Evolutionary conservation across 257 asterid species (phyloP).

Genomic region (Solanum peruvianum): DNA sequence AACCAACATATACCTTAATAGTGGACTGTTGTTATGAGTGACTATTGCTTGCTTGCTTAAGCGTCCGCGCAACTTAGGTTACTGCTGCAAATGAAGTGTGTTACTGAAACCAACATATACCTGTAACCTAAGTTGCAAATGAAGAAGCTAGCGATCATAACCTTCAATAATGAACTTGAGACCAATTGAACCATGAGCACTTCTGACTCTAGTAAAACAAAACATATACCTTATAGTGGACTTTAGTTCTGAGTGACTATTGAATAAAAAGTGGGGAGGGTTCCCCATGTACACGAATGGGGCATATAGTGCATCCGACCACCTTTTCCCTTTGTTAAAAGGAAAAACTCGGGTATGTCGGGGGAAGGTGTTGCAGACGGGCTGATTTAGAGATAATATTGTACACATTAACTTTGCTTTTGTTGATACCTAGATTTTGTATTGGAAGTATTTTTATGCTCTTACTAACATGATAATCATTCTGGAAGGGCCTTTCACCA

Average conservation of each 20-base stretch:
- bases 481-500: constrained; percentile 81
- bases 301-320: background rate
- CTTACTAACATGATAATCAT: background rate
- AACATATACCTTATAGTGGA: background rate
- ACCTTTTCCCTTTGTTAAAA: background rate
- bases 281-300: background rate
- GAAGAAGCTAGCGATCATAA: background rate
- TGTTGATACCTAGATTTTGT: background rate
- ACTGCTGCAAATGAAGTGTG: background rate
- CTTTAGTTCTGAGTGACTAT: background rate
- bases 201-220: background rate
- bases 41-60: background rate
- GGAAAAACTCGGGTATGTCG: background rate
- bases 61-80: background rate
- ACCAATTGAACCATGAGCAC: background rate
- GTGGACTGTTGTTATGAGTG: background rate
- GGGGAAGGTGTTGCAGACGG: background rate
- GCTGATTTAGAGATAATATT: background rate
- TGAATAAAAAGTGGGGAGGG: background rate
- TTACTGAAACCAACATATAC: background rate
- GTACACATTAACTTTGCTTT: background rate
- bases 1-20: background rate
- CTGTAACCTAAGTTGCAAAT: background rate
- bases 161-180: background rate
- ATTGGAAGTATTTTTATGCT: background rate